phyloP scores from a whole-genome alignment of 331 rosid species.

The Acacia concinna region DNA sequence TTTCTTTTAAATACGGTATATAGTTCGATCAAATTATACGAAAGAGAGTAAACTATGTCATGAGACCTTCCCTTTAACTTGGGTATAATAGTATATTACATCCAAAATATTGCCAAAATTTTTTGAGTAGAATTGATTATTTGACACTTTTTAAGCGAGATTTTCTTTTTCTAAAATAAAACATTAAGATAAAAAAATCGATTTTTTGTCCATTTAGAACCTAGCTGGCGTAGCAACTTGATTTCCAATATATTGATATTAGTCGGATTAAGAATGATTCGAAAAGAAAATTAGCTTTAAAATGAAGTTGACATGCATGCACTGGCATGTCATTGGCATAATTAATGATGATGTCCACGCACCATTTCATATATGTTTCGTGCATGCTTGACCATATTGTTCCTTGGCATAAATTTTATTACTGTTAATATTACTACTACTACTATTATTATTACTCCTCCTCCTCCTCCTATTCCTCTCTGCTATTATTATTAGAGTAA shows the following conservation, averaged over 20 bases:
- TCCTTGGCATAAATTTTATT: neutral
- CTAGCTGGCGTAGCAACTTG: no score
- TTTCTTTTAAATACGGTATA: no score
- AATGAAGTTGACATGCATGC: conserved; percentile 6
- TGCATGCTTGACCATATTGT: neutral
- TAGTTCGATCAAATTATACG: no score
- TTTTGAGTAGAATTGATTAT: no score
- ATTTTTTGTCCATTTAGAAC: no score
- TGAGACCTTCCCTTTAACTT: neutral
- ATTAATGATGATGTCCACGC: conserved; percentile 33
- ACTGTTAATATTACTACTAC: no score
- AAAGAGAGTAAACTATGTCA: neutral
- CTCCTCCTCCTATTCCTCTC: no score
- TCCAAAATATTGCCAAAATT: no score
- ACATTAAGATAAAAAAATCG: neutral
- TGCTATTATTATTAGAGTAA: no score
- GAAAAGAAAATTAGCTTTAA: neutral
- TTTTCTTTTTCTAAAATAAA: no score
- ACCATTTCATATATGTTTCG: conserved; percentile 7
- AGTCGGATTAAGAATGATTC: neutral
- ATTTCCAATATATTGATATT: no score
- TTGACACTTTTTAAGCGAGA: neutral
- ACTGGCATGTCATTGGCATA: conserved; percentile 29
- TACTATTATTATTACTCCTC: no score
- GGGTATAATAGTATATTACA: neutral